A percentile compares a stretch with the other conserved stretches of the same genome.
phyloP scores from a whole-genome alignment of 306 rosid genomes.

The Lathyrus tuberosus region DNA sequence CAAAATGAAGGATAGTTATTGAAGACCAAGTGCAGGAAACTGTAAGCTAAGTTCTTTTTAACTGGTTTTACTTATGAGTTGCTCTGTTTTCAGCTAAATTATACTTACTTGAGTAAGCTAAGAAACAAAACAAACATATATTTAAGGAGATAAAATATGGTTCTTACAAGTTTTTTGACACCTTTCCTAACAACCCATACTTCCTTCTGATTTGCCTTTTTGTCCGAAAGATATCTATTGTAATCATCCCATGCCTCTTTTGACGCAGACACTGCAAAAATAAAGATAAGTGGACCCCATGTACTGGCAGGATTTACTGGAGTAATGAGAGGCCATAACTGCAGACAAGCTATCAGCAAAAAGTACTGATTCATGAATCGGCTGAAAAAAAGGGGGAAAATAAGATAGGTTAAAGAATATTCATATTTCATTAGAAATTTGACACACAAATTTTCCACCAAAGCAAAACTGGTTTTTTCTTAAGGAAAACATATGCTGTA shows the following conservation, averaged over 20 bases:
- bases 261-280: slow-evolving; percentile 94
- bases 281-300: slow-evolving; percentile 99
- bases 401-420: slow-evolving; percentile 39
- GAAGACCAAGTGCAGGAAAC: slow-evolving; percentile 27
- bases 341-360: slow-evolving; percentile 97
- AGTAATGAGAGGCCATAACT: slow-evolving; percentile 96
- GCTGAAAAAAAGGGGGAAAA: slow-evolving; percentile 57
- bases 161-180: slow-evolving; percentile 73
- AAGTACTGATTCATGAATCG: slow-evolving; percentile 99
- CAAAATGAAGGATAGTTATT: slow-evolving; percentile 16
- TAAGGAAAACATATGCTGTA: not conserved
- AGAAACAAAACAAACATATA: slow-evolving; percentile 20
- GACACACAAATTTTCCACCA: slow-evolving; percentile 21
- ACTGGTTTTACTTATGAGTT: slow-evolving; percentile 19
- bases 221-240: slow-evolving; percentile 91
- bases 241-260: slow-evolving; percentile 99
- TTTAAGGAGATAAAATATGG: slow-evolving; percentile 17
- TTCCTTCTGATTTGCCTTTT: slow-evolving; percentile 93
- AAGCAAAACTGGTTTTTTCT: not conserved
- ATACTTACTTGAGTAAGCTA: not conserved
- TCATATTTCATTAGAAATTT: slow-evolving; percentile 22
- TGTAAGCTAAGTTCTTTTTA: slow-evolving; percentile 28
- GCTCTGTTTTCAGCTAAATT: slow-evolving; percentile 27
- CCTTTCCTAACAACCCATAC: slow-evolving; percentile 92
- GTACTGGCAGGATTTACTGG: slow-evolving; percentile 99